These are phyloP conservation scores for Talaromyces verruculosus DNA, from an alignment of 2,329 filamentous ascomycete genomes.

Conservation along the genomic window DNA sequence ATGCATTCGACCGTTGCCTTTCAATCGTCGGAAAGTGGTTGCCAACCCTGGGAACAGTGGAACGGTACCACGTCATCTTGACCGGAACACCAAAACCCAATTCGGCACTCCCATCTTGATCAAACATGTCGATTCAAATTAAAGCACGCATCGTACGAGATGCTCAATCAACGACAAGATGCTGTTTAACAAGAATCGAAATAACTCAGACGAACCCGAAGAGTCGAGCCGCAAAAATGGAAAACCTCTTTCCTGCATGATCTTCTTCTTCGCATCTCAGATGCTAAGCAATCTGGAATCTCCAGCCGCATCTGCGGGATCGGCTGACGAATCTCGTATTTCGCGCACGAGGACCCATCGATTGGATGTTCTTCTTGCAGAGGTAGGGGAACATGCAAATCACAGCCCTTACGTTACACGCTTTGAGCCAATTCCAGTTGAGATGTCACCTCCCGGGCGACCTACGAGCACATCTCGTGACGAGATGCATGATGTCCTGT, in stretches of 20 bases:
- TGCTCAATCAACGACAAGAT: neutral
- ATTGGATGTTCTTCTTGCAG: conserved; percentile 29
- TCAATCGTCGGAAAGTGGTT: neutral
- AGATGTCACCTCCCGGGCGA: conserved; percentile 26
- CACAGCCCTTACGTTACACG: conserved; percentile 28
- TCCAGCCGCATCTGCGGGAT: conserved; percentile 22
- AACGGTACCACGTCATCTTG: conserved; percentile 15
- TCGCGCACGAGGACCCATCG: conserved; percentile 24
- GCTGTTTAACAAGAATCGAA: conserved; percentile 18
- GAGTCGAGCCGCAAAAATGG: neutral
- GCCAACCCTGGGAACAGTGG: neutral
- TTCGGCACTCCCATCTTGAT: neutral
- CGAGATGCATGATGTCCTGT: conserved; percentile 30
- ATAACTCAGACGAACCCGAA: neutral
- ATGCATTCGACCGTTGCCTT: neutral
- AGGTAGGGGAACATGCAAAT: conserved; percentile 28
- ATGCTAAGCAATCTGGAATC: conserved; percentile 29
- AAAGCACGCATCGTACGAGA: neutral
- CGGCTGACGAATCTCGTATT: conserved; percentile 12
- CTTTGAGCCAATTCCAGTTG: conserved; percentile 30
- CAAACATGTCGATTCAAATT: neutral
- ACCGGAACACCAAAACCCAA: neutral
- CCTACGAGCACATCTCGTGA: conserved; percentile 23
- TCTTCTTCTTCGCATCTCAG: conserved; percentile 31
- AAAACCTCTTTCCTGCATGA: conserved; percentile 29